phyloP scores from a whole-genome alignment of 2,329 filamentous ascomycete species.

The Penicillium vulpinum region DNA sequence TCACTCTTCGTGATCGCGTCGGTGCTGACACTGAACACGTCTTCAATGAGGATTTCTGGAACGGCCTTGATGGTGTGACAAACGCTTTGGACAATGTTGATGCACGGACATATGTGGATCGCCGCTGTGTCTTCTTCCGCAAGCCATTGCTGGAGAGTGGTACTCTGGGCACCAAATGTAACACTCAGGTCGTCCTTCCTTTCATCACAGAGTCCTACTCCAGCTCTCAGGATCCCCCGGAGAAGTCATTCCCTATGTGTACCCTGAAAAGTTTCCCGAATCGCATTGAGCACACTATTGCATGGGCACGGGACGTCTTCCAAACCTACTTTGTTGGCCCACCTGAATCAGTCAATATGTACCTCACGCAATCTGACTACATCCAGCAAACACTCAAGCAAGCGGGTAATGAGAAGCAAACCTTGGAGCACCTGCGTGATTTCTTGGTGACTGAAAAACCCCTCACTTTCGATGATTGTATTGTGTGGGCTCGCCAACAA shows the following conservation, averaged over 20 bases:
- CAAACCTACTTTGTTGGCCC: slow-evolving; percentile 92
- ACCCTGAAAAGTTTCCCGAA: slow-evolving; percentile 97
- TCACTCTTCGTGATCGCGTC: slow-evolving; percentile 82
- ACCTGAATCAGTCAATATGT: slow-evolving; percentile 90
- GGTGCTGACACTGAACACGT: slow-evolving; percentile 88
- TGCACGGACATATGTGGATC: slow-evolving; percentile 92
- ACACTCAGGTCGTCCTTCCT: slow-evolving; percentile 93
- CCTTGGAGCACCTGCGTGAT: slow-evolving; percentile 83
- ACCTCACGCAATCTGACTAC: slow-evolving; percentile 88
- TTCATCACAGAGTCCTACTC: slow-evolving; percentile 95
- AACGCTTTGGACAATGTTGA: slow-evolving; percentile 98
- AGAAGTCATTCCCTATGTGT: slow-evolving; percentile 99
- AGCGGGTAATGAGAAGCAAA: slow-evolving; percentile 91
- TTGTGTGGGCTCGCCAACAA: slow-evolving; percentile 88
- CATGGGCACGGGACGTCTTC: slow-evolving; percentile 95
- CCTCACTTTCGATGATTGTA: slow-evolving; percentile 90
- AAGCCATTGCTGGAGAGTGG: slow-evolving; percentile 96
- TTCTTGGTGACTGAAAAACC: slow-evolving; percentile 91
- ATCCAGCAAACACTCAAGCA: slow-evolving; percentile 85
- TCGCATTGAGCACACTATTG: slow-evolving; percentile 97
- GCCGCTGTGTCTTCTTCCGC: slow-evolving; percentile 96
- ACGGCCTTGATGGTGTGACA: slow-evolving; percentile 81
- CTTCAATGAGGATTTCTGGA: slow-evolving; percentile 94
- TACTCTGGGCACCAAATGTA: slow-evolving; percentile 97
- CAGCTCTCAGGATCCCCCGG: slow-evolving; percentile 91